Base-by-base conservation (phyloP, 78 protist species). In the Chrysochromulina tobinii region DNA sequence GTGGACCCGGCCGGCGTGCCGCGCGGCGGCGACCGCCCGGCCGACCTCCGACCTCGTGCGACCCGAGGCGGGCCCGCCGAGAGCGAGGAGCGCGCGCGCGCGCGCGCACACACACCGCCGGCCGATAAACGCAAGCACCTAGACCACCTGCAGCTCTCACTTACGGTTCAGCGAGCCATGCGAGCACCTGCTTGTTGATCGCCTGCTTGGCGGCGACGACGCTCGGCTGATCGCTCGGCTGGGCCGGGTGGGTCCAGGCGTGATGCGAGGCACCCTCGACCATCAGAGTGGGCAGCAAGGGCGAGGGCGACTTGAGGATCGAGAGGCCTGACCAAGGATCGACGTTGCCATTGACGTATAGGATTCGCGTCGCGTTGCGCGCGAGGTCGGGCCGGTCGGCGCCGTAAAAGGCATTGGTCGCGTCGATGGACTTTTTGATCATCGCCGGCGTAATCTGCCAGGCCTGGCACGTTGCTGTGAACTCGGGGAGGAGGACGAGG, bases 381-480 rank as follows among this genome's bases (percentile, higher is more conserved):
- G 83, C 25, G 23, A 69, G 38, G 83, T 84, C 92, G 25, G 96
- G 97, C 64, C 21, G 61, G 17, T 50, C 50, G 48, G 93, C 97
- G 79, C 97, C 97, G 59, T 89, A 96, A 50, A 83, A 90, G n/a
- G 73, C 77, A 92, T 87, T 85, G 53, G 95, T 93, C 93, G 73
- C 75, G 27, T 89, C 85, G 51, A 88, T 75, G 53, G 48, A 12
- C 64, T 93, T 75, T 64, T 38, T 84, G 66, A 92, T 91, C 58
- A 8, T 5, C 53, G 5, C 15, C 9, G 11, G 48, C n/a, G 64
- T 0, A 68, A 89, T 69, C 69, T 48, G 57, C 4, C 20, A 89
- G 21, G 11, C 4, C 54, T 72, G 14, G 87, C 92, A 89, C 25
- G 73, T 48, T 7, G 8, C 20, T 11, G 1, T 3, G 59, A 1